Evolutionary conservation across 495 filamentous ascomycete species (phyloP).

Genomic region (Bacidia rubella): DNA sequence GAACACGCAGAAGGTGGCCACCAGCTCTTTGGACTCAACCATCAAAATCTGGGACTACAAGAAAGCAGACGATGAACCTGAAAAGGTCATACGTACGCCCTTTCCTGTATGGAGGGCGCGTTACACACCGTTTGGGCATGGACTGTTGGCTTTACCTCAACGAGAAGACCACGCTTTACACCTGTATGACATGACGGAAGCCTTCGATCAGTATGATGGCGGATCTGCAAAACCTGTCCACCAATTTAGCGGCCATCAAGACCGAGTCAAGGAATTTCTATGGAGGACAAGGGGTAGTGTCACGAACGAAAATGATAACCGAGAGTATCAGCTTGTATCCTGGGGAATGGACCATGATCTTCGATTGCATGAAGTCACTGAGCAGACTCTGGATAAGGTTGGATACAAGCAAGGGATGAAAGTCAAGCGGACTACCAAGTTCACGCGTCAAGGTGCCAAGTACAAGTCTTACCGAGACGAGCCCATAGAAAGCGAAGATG

Average conservation of each 20-base stretch:
- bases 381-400: constrained; percentile 50
- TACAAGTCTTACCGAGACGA: constrained; percentile 74
- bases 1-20: constrained; percentile 54
- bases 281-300: constrained; percentile 70
- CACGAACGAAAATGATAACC: constrained; percentile 63
- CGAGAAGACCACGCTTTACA: constrained; percentile 72
- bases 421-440: constrained; percentile 48
- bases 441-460: constrained; percentile 70
- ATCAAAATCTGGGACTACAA: constrained; percentile 91
- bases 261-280: constrained; percentile 85
- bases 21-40: constrained; percentile 81
- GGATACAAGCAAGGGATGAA: constrained; percentile 60
- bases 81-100: constrained; percentile 61
- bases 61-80: constrained; percentile 45
- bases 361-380: constrained; percentile 60
- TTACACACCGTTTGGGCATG: constrained; percentile 86
- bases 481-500: constrained; percentile 14
- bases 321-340: constrained; percentile 86
- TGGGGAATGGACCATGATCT: constrained; percentile 83
- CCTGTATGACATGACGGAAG: constrained; percentile 60
- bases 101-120: constrained; percentile 88
- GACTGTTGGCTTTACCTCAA: constrained; percentile 83
- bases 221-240: constrained; percentile 37
- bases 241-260: constrained; percentile 68
- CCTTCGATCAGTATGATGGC: constrained; percentile 28